Percentiles rank a stretch among this genome's conserved stretches.
Conservation (phyloP, 176 grass and related monocot genomes). For the Miscanthus lutarioriparius region DNA sequence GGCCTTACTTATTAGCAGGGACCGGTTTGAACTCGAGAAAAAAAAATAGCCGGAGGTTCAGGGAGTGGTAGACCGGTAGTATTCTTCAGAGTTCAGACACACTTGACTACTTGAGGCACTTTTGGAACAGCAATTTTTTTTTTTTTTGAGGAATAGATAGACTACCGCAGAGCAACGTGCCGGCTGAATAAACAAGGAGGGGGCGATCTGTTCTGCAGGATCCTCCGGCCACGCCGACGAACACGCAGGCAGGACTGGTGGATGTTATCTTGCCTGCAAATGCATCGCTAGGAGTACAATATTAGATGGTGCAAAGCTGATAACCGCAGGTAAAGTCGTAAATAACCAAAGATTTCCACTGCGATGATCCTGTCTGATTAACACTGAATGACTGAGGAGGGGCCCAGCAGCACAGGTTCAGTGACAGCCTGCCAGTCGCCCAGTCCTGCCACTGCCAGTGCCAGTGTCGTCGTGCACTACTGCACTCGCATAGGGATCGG, state of each 20-base stretch:
- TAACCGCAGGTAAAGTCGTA: background rate
- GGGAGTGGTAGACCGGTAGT: background rate
- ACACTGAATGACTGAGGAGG: background rate
- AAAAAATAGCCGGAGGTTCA: background rate
- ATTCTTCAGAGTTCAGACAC: background rate
- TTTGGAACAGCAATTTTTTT: background rate
- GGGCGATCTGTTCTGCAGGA: background rate
- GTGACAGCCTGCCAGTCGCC: background rate
- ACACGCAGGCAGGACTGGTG: background rate
- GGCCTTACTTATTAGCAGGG: background rate
- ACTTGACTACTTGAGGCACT: background rate
- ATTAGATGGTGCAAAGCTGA: background rate
- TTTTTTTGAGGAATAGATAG: too few species aligned
- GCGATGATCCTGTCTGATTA: background rate
- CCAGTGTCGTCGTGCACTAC: conserved; percentile 1
- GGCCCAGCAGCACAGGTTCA: background rate
- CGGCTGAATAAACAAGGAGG: conserved; percentile 27
- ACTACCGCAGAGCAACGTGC: background rate
- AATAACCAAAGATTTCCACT: background rate
- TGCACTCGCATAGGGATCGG: conserved; percentile 31
- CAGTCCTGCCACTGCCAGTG: background rate
- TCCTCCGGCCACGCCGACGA: background rate
- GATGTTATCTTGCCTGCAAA: background rate
- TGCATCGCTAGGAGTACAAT: too few species aligned
- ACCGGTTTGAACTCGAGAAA: background rate